phyloP scores from a whole-genome alignment of 768 basidiomycete species.

The Macrolepiota dolichaula region DNA sequence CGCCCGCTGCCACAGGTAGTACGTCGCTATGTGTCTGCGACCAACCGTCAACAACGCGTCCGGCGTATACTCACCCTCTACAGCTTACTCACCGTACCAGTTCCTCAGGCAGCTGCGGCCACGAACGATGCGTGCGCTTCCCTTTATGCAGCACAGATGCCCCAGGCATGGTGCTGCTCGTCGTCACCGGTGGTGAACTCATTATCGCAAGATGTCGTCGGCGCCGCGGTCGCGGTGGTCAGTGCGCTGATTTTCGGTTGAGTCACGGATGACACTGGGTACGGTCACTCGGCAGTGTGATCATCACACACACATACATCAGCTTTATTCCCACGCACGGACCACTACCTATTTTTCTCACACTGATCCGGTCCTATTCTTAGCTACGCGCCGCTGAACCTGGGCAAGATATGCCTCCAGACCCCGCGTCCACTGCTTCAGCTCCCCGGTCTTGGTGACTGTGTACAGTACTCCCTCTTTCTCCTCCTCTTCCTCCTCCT shows the following conservation, averaged over 20 bases:
- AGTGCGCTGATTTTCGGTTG: slow-evolving; percentile 39
- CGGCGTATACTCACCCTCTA: slow-evolving; percentile 21
- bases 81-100: slow-evolving; percentile 49
- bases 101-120: slow-evolving; percentile 61
- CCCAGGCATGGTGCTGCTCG: slow-evolving; percentile 6
- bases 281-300: slow-evolving; percentile 21
- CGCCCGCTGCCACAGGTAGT: slow-evolving; percentile 50
- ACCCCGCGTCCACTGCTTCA: slow-evolving; percentile 27
- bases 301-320: slow-evolving; percentile 28
- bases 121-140: slow-evolving; percentile 52
- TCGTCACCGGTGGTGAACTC: slow-evolving; percentile 23
- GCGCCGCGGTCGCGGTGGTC: slow-evolving; percentile 33
- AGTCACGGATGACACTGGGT: slow-evolving; percentile 30
- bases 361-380: slow-evolving; percentile 3
- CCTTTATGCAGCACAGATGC: slow-evolving; percentile 45
- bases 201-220: slow-evolving; percentile 15
- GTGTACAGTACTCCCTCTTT: slow-evolving; percentile 25
- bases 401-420: slow-evolving; percentile 28
- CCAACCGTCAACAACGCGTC: slow-evolving; percentile 28
- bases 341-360: slow-evolving; percentile 19
- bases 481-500: slow-evolving; percentile 18
- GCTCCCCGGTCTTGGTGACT: slow-evolving; percentile 27
- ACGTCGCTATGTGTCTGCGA: slow-evolving; percentile 53
- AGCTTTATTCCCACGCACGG: slow-evolving; percentile 42
- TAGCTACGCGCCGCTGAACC: slow-evolving; percentile 7